Evolutionary conservation across 495 filamentous ascomycete species (phyloP), one percentile per base, ranked within the genome.

Genomic region (Geopyxis carbonaria): DNA sequence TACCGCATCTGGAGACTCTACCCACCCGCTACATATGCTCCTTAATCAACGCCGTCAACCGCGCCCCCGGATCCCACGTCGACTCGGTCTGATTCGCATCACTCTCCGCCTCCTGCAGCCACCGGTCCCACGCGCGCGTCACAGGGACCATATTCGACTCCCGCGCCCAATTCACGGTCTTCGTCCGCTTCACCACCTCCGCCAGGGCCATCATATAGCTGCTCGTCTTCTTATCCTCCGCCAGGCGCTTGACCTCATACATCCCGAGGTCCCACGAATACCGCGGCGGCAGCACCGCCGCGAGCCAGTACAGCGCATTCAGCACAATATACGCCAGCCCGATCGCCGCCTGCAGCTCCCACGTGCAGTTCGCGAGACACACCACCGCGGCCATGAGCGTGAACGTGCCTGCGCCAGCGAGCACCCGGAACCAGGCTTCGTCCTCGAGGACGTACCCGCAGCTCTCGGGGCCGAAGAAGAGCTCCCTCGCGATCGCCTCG

Each of bases 401-500:
- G 22, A 75, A 61, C 25, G 72, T 76, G 19, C 68, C 72, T 16
- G 66, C 23, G 0, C 61, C 73, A 51, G 75, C 69, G 7, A 73
- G 63, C 11, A 57, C 38, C n/a, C 66, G 59, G 51, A 68, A 65
- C 19, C 50, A 51, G 15, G 50, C 47, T 1, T 38, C 45, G 1
- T 61, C 61, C 16, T 44, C 40, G 5, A 72, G 61, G 22, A 60
- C 58, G 39, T 73, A 69, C 14, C 61, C 49, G 56, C 70, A 73
- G 43, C 64, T 57, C 43, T 76, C 70, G 0, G 69, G 70, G 22
- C 70, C 70, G 8, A 57, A 62, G 50, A 79, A 79, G 1, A 80
- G 63, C 55, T 77, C 71, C 15, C 75, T 62, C 6, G 73, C 67
- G 5, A 78, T 64, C 7, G 73, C 65, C 56, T 80, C 76, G 9